phyloP scores from a whole-genome alignment of 2,329 filamentous ascomycete species.

The Calonectria pauciramosa region DNA sequence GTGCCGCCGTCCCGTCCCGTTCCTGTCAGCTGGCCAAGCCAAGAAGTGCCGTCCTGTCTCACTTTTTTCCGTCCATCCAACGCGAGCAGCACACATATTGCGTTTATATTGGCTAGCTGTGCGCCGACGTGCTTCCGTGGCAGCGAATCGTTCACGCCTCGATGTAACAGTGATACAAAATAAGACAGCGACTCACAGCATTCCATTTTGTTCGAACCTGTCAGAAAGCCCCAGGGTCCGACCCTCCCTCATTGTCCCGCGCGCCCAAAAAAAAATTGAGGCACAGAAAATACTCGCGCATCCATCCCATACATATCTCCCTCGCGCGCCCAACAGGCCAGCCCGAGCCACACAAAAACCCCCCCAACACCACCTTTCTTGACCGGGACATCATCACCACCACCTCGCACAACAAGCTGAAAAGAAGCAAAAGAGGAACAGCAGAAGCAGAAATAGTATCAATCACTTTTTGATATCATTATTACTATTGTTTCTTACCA shows the following conservation, averaged over 20 bases:
- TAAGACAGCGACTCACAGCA: constrained; percentile 35
- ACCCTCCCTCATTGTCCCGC: neutral
- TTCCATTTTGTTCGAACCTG: constrained; percentile 25
- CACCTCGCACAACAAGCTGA: neutral
- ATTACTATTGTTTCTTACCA: neutral
- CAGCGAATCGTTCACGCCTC: constrained; percentile 35
- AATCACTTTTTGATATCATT: neutral
- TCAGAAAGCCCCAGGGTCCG: constrained; percentile 14
- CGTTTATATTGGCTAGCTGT: constrained; percentile 28
- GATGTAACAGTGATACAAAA: constrained; percentile 33
- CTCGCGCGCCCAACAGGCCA: neutral
- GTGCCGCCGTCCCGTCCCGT: constrained; percentile 1
- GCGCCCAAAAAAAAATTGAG: neutral
- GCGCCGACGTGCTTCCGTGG: constrained; percentile 40
- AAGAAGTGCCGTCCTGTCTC: neutral
- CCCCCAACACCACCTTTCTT: neutral
- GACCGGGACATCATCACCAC: neutral
- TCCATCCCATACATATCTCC: neutral
- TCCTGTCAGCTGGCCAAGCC: neutral
- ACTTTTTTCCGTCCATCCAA: constrained; percentile 9
- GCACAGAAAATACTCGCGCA: neutral
- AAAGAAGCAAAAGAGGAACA: neutral
- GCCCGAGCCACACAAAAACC: neutral
- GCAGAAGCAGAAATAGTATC: neutral
- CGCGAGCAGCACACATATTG: neutral